Evolutionary conservation across 768 basidiomycete genomes (phyloP).

Genomic region (Krasilnikovozyma curviuscula): DNA sequence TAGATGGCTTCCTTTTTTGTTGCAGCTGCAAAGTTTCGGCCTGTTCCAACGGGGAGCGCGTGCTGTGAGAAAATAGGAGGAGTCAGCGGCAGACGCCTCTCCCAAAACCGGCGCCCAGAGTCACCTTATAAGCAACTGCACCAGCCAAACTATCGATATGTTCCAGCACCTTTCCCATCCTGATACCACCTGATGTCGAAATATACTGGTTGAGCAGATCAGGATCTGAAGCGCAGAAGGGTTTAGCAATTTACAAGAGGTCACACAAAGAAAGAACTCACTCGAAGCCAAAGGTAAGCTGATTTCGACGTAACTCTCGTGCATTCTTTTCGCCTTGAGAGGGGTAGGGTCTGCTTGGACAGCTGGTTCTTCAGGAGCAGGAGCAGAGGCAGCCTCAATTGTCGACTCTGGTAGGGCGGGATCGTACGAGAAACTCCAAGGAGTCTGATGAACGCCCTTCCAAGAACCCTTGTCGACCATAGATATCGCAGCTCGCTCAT

Average conservation of each 20-base stretch:
- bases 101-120: neutral
- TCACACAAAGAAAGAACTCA: too few species aligned
- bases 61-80: neutral
- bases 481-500: too few species aligned
- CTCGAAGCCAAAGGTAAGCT: slow-evolving; percentile 1
- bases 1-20: slow-evolving; percentile 51
- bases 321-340: neutral
- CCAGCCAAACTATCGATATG: slow-evolving; percentile 10
- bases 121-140: neutral
- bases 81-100: neutral
- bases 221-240: neutral
- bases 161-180: slow-evolving; percentile 8
- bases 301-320: neutral
- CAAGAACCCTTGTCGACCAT: too few species aligned
- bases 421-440: too few species aligned
- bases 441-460: too few species aligned
- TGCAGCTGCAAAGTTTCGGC: slow-evolving; percentile 10
- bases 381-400: too few species aligned
- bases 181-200: slow-evolving; percentile 4
- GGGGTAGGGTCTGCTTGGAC: too few species aligned
- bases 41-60: neutral
- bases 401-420: too few species aligned
- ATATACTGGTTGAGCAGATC: slow-evolving; percentile 2
- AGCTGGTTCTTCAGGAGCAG: too few species aligned
- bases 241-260: too few species aligned